Percentiles rank a stretch among this genome's conserved stretches.
Conservation (phyloP, 177 flowering plant species). For the Telopea speciosissima region DNA sequence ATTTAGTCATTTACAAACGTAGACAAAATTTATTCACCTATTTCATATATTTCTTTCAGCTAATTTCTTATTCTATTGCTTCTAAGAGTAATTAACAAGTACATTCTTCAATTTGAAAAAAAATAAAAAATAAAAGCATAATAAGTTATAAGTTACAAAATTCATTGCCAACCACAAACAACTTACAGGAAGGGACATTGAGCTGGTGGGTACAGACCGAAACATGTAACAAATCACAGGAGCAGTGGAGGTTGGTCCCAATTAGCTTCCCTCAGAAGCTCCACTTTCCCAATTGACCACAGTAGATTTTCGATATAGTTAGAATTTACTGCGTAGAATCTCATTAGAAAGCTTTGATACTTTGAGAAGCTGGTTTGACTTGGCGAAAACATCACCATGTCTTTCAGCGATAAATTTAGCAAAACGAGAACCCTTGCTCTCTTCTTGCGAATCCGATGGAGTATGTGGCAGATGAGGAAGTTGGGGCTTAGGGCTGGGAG, state of each 20-base stretch:
- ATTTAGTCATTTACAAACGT: background rate
- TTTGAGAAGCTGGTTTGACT: slow-evolving; percentile 19
- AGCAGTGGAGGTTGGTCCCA: background rate
- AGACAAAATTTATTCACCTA: background rate
- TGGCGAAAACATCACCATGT: slow-evolving; percentile 11
- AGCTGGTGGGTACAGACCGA: background rate
- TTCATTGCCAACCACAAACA: background rate
- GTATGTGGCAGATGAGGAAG: slow-evolving; percentile 27
- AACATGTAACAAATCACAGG: background rate
- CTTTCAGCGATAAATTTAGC: slow-evolving; percentile 70
- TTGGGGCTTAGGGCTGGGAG: slow-evolving; percentile 45
- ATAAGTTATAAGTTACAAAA: background rate
- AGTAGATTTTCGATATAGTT: slow-evolving; percentile 11
- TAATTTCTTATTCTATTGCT: too few relatives aligned
- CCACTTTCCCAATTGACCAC: background rate
- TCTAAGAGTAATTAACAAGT: too few relatives aligned
- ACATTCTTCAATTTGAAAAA: too few relatives aligned
- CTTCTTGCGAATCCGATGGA: slow-evolving; percentile 25
- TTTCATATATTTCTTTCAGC: background rate
- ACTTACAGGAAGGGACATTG: background rate
- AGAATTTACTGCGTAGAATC: slow-evolving; percentile 47
- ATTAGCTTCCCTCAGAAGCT: background rate
- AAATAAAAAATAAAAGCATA: too few relatives aligned
- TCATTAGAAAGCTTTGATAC: slow-evolving; percentile 14
- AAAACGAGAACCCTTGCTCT: slow-evolving; percentile 62